A percentile compares a stretch with the other conserved stretches of the same genome.
Evolutionary conservation across 176 grass and related monocot genomes (phyloP).

Genomic region (Zoysia japonica): DNA sequence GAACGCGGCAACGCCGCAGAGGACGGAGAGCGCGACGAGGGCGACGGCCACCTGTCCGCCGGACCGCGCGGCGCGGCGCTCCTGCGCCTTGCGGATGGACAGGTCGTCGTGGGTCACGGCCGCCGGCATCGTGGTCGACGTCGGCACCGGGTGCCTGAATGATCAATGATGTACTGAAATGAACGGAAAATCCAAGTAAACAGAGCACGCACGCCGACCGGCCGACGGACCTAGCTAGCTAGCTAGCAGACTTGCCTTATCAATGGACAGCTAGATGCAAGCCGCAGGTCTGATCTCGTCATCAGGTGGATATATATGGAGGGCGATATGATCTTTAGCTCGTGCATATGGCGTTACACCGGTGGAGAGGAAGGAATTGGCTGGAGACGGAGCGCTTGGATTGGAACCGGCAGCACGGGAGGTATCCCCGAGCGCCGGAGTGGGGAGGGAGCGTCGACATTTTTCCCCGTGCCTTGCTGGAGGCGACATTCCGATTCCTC

Average conservation of each 20-base stretch:
- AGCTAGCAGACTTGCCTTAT: neutral
- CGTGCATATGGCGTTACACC: conserved; percentile 29
- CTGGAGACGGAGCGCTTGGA: neutral
- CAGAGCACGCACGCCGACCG: neutral
- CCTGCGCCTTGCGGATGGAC: conserved; percentile 52
- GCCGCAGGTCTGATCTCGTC: neutral
- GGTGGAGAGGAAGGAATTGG: conserved; percentile 43
- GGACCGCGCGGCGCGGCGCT: conserved; percentile 41
- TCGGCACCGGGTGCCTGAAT: conserved; percentile 13
- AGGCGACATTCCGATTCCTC: conserved; percentile 51
- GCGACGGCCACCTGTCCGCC: conserved; percentile 52
- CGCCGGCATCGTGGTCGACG: conserved; percentile 18
- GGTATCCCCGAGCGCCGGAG: conserved; percentile 48
- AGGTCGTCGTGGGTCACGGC: conserved; percentile 89
- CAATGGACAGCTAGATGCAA: neutral
- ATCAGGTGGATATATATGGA: conserved; percentile 22
- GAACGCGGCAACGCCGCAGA: conserved; percentile 75
- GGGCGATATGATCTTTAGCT: neutral
- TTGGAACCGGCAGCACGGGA: conserved; percentile 56
- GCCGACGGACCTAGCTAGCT: neutral
- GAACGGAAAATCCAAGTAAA: neutral
- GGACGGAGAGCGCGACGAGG: conserved; percentile 74
- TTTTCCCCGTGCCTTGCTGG: conserved; percentile 31
- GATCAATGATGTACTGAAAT: neutral
- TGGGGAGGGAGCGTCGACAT: neutral